Percentiles rank a stretch among this genome's conserved stretches.
Conservation (phyloP, 106 monocot species). For the Cymbidium sinense region DNA sequence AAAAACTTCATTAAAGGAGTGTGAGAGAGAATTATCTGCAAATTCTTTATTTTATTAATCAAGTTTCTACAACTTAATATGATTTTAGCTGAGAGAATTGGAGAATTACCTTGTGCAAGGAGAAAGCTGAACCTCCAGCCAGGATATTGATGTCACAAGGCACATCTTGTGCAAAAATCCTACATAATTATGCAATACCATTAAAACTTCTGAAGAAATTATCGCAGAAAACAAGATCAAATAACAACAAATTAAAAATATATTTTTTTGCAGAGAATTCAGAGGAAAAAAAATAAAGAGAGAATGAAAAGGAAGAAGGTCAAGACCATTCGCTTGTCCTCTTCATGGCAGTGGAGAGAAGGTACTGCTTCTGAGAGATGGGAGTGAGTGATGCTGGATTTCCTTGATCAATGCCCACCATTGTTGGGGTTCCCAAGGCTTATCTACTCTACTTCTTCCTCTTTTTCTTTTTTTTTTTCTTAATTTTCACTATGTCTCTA, state of each 20-base stretch:
- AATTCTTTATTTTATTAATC: no score
- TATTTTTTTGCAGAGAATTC: not conserved
- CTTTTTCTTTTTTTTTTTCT: not conserved
- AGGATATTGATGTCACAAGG: constrained; percentile 63
- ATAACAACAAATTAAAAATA: not conserved
- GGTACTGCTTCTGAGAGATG: constrained; percentile 27
- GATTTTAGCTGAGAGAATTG: not conserved
- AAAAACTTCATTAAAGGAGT: not conserved
- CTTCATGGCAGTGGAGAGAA: constrained; percentile 45
- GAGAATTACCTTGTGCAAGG: constrained; percentile 63
- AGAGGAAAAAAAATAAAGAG: not conserved
- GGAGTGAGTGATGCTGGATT: constrained; percentile 10
- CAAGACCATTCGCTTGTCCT: constrained; percentile 59
- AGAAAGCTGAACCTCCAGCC: constrained; percentile 48
- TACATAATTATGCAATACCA: constrained; percentile 2
- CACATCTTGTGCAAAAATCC: constrained; percentile 71
- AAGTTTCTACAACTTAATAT: not conserved
- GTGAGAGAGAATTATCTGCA: no score
- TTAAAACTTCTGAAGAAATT: not conserved
- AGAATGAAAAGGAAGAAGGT: not conserved
- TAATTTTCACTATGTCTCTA: not conserved
- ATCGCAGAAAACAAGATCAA: not conserved
- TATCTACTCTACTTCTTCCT: not conserved
- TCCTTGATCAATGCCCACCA: constrained; percentile 21
- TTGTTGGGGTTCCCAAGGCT: constrained; percentile 11